These are phyloP conservation scores for Silene latifolia DNA, from an alignment of 148 eudicot genomes.

Conservation along the genomic window DNA sequence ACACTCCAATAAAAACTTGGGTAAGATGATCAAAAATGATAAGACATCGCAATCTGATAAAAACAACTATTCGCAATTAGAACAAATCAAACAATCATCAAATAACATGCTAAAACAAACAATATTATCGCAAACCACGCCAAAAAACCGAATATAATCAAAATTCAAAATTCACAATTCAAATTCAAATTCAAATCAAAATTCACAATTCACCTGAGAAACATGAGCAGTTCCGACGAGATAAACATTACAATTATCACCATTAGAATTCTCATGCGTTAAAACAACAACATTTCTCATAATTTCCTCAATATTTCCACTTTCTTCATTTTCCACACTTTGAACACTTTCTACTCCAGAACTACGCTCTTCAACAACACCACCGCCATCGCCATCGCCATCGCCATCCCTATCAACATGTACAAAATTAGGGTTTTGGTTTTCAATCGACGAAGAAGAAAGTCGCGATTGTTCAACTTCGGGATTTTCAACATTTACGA, in stretches of 20 bases:
- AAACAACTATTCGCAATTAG: too few relatives aligned
- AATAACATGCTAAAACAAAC: background rate
- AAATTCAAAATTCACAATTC: too few relatives aligned
- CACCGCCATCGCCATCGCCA: slow-evolving; percentile 15
- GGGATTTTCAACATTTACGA: slow-evolving; percentile 37
- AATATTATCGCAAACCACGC: background rate
- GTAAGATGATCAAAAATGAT: too few relatives aligned
- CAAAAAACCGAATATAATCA: too few relatives aligned
- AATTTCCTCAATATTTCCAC: slow-evolving; percentile 48
- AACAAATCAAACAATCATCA: too few relatives aligned
- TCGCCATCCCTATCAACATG: slow-evolving; percentile 21
- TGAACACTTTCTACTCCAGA: background rate
- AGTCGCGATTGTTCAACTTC: background rate
- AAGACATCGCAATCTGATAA: too few relatives aligned
- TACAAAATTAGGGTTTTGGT: slow-evolving; percentile 19
- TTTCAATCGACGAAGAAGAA: background rate
- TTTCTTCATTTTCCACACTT: background rate
- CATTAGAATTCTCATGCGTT: slow-evolving; percentile 52
- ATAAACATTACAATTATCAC: slow-evolving; percentile 67
- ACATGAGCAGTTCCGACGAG: slow-evolving; percentile 91
- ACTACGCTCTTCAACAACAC: slow-evolving; percentile 14
- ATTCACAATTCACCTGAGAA: slow-evolving; percentile 50
- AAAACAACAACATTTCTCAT: slow-evolving; percentile 48
- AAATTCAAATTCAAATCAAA: too few relatives aligned
- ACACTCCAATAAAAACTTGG: too few relatives aligned